These are phyloP conservation scores for Spathaspora girioi DNA, from an alignment of 805 yeast genomes.

Conservation along the genomic window DNA sequence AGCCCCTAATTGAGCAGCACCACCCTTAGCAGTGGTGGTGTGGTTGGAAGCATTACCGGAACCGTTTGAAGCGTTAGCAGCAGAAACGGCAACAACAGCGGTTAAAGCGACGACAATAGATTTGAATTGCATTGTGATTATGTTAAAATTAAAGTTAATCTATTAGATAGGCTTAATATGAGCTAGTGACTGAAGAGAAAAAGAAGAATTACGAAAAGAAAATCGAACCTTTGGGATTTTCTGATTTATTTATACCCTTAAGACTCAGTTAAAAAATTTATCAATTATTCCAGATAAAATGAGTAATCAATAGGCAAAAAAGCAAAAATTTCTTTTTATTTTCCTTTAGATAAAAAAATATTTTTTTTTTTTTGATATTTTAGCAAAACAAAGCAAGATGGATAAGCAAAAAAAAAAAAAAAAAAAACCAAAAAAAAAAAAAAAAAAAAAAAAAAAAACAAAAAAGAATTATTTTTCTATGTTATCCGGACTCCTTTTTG, in stretches of 20 bases:
- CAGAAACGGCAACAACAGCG: slow-evolving; percentile 47
- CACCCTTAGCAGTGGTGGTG: slow-evolving; percentile 39
- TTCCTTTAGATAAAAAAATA: background rate
- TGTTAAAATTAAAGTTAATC: background rate
- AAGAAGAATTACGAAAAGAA: slow-evolving; percentile 2
- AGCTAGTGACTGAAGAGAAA: background rate
- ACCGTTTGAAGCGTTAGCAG: slow-evolving; percentile 43
- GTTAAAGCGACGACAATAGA: slow-evolving; percentile 30
- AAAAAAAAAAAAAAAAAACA: background rate
- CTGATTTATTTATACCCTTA: slow-evolving; percentile 2
- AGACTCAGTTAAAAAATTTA: background rate
- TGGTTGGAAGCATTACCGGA: slow-evolving; percentile 42
- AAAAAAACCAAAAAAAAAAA: background rate
- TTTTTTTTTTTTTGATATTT: background rate
- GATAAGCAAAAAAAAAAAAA: background rate
- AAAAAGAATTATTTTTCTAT: background rate
- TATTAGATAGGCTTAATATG: background rate
- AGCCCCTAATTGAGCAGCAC: slow-evolving; percentile 57
- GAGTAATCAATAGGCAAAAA: background rate
- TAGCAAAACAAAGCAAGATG: slow-evolving; percentile 1
- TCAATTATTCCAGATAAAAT: background rate
- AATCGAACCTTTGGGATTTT: background rate
- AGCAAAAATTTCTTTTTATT: background rate
- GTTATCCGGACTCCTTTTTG: background rate
- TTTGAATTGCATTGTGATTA: slow-evolving; percentile 64